Conservation (phyloP, 2,329 filamentous ascomycete species). For the Nigrospora oryzae region DNA sequence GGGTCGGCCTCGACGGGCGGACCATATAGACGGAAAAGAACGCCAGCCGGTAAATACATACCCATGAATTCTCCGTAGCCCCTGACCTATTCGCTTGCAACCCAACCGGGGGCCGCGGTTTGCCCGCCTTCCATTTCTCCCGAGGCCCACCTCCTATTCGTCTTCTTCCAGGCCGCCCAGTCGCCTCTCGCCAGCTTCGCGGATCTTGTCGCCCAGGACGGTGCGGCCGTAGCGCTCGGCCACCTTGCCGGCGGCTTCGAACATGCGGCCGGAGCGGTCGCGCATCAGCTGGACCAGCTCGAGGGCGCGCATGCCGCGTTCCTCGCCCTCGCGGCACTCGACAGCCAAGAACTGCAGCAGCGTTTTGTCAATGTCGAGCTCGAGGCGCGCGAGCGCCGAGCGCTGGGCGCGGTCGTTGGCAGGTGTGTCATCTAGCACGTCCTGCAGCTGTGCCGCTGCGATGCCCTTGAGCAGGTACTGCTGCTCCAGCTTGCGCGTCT, state of each 20-base stretch:
- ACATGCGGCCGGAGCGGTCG: conserved; percentile 78
- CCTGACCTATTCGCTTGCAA: no score
- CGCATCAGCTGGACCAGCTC: conserved; percentile 83
- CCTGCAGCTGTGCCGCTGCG: conserved; percentile 64
- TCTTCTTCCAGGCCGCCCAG: conserved; percentile 47
- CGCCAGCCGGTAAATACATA: no score
- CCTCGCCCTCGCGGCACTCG: conserved; percentile 89
- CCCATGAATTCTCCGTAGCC: no score
- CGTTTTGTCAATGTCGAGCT: conserved; percentile 83
- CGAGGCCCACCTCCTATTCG: conserved; percentile 19
- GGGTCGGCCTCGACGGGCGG: no score
- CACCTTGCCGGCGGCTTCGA: conserved; percentile 85
- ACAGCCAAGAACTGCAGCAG: conserved; percentile 80
- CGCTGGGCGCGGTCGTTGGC: conserved; percentile 47
- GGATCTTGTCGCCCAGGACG: conserved; percentile 83
- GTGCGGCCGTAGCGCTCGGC: conserved; percentile 75
- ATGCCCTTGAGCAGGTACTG: conserved; percentile 68
- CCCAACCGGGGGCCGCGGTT: no score
- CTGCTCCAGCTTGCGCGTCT: conserved; percentile 66
- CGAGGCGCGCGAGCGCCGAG: conserved; percentile 57
- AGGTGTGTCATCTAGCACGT: conserved; percentile 62
- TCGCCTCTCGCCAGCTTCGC: conserved; percentile 68
- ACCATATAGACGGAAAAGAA: no score
- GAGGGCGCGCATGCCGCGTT: conserved; percentile 86
- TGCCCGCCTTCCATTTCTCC: no score